Evolutionary conservation across 176 grass and related monocot species (phyloP).

Genomic region (Avena atlantica): DNA sequence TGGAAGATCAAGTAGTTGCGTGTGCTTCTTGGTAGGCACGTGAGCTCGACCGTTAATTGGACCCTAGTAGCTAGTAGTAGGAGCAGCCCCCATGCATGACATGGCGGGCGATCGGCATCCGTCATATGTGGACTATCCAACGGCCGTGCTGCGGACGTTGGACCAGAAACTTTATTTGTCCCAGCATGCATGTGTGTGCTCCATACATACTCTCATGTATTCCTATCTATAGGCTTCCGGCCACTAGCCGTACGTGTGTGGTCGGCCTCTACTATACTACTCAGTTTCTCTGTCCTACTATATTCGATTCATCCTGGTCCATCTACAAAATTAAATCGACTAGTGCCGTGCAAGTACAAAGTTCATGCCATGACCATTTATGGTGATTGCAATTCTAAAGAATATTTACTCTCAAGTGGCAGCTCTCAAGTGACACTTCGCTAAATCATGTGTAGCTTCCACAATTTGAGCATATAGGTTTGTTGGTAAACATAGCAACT

Average conservation of each 20-base stretch:
- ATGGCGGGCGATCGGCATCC: slow-evolving; percentile 39
- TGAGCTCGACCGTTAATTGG: slow-evolving; percentile 14
- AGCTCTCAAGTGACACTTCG: not conserved
- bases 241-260: not conserved
- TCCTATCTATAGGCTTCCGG: not conserved
- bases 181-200: no score
- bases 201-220: no score
- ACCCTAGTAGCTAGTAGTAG: no score
- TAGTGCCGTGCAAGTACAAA: slow-evolving; percentile 9
- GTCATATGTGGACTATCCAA: slow-evolving; percentile 60
- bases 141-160: slow-evolving; percentile 57
- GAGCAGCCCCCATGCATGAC: no score
- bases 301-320: slow-evolving; percentile 36
- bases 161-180: slow-evolving; percentile 45
- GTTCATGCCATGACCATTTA: not conserved
- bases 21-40: not conserved
- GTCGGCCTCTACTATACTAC: slow-evolving; percentile 29
- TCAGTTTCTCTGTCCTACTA: not conserved
- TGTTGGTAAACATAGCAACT: slow-evolving; percentile 8
- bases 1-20: not conserved
- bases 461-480: slow-evolving; percentile 17
- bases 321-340: slow-evolving; percentile 13
- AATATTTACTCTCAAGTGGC: not conserved
- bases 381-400: not conserved
- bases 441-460: not conserved